Base-by-base conservation (phyloP, 331 rosid genomes). In the Arachis monticola region DNA sequence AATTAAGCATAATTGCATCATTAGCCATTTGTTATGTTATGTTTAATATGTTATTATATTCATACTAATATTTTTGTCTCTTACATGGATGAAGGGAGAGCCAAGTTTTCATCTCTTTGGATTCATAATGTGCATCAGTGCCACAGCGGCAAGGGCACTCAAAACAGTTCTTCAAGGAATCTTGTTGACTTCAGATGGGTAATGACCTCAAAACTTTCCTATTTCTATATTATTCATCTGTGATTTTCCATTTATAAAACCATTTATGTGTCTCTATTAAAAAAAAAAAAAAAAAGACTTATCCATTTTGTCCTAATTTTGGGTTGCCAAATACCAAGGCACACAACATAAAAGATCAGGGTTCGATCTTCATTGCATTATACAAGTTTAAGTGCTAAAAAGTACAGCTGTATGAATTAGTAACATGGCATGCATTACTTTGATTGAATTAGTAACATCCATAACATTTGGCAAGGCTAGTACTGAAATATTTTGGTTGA, bases 51-150 rank as follows among this genome's bases (percentile, higher is more conserved):
- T 6, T 30, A 12, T 35, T 35, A 35, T 61, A 17, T 51, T 82
- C 56, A 17, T 50, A 40, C 63, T 38, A 10, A 30, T 30, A 7
- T 61, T 70, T 27, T 78, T 67, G 69, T 65, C 57, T 74, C 74
- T 82, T 76, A 60, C 56, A 73, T 79, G 51, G 17, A 40, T 58
- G 72, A 76, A 93, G 96, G 98, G 98, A 80, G 98, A 93, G 79
- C 97, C 98, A 10, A 89, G 97, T 83, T 93, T 93, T 86, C 98
- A 93, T 85, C 81, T 93, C 53, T 93, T 93, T 79, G 98, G 98
- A 65, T 93, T 93, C 82, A 57, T 93, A 55, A 80, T 93, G 76
- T 93, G 98, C 80, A 4, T 93, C 8, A 62, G 93, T 8, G 98
- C 98, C 35, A 93, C 98, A 11, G 97, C 93, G 64, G 95, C 98